Conservation (phyloP, 192 early-diverging fungal genomes). For the Backusella sp. region DNA sequence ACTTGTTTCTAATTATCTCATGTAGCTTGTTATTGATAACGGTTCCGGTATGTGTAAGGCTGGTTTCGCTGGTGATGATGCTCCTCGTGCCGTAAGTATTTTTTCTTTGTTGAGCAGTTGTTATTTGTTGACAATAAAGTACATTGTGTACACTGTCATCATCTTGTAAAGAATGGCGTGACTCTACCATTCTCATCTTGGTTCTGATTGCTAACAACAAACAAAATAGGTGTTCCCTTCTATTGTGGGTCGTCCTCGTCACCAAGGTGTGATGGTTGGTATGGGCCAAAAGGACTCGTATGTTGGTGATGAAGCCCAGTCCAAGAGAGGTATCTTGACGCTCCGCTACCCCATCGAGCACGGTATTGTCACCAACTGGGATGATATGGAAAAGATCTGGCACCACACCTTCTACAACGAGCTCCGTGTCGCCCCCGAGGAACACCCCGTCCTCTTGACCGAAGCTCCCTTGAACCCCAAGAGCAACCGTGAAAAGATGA, state of each 20-base stretch:
- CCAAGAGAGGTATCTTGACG: constrained; percentile 86
- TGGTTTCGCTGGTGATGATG: constrained; percentile 91
- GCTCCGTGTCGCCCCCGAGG: constrained; percentile 95
- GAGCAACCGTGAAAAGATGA: constrained; percentile 99
- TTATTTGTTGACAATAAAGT: neutral
- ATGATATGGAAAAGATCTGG: constrained; percentile 95
- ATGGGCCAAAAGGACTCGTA: constrained; percentile 93
- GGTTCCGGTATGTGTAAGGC: constrained; percentile 95
- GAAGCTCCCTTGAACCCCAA: constrained; percentile 98
- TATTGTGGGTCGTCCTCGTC: constrained; percentile 83
- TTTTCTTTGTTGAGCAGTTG: neutral
- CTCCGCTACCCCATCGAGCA: constrained; percentile 89
- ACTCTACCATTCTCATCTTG: neutral
- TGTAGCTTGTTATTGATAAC: constrained; percentile 86
- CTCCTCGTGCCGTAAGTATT: constrained; percentile 74
- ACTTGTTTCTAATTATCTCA: neutral
- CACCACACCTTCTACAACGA: constrained; percentile 98
- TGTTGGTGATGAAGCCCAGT: constrained; percentile 89
- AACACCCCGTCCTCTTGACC: constrained; percentile 95
- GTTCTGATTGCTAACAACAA: neutral
- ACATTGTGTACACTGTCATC: neutral
- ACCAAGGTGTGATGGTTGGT: constrained; percentile 87
- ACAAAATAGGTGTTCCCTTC: constrained; percentile 65
- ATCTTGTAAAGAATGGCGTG: neutral
- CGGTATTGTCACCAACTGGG: constrained; percentile 94